Evolutionary conservation across 345 rosid species (phyloP), one percentile per base, ranked within the genome.

Genomic region (Gossypium anomalum): DNA sequence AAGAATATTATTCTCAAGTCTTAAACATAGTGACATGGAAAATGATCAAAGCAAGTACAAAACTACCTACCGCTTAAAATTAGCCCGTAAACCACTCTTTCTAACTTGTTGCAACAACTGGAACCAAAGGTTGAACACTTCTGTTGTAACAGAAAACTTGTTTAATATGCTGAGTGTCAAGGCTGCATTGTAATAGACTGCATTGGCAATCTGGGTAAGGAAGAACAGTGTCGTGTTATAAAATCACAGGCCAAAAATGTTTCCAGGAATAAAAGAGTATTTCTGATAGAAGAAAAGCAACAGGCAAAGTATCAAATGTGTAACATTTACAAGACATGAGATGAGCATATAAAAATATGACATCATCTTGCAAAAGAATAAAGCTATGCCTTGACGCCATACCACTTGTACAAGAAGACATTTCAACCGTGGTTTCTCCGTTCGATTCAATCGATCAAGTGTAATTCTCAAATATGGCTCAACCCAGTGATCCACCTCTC

Each of bases 321-420:
- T 19, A 7, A 48, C 15, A 34, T 27, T 23, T 25, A 27, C 1
- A 49, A 12, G 14, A 48, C 57, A 27, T 2, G 22, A 25, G 41
- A 34, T 34, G 7, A 34, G 68, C 23, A 41, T 38, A 49, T 9
- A 4, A 38, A n/a, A 14, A 16, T 45, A 9, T 47, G 53, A 47
- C 45, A 29, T 10, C 13, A 47, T 56, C 51, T 29, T 58, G 34
- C 56, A 69, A 23, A 73, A 57, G 27, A 73, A 51, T 53, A 34
- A 55, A 66, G 74, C 29, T 29, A 19, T 34, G 45, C 14, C 70
- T 68, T n/a, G 45, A 80, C 25, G 70, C 60, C 92, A 83, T 86
- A 96, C 99, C 97, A 96, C 97, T 92, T 96, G 98, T 74, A 92
- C 47, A 64, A 96, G 95, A 79, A 96, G 98, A 71, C 97, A 93